Conservation (phyloP, 2,329 filamentous ascomycete genomes). For the Xylariaceae sp. region DNA sequence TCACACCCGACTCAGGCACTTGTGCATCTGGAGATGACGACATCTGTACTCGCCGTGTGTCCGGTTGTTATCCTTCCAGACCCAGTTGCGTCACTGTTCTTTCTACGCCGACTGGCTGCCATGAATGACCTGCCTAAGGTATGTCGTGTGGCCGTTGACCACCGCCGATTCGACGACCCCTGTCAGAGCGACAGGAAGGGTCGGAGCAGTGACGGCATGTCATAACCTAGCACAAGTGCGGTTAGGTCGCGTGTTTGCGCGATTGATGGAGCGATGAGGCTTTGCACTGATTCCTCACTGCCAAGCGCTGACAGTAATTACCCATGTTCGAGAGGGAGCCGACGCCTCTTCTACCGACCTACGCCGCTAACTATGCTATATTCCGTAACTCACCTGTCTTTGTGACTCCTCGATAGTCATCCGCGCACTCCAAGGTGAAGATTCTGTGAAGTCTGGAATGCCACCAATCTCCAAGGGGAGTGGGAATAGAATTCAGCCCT, state of each 20-base stretch:
- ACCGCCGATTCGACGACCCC: background rate
- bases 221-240: background rate
- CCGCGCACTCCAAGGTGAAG: background rate
- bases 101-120: background rate
- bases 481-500: slow-evolving; percentile 20
- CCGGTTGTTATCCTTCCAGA: background rate
- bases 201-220: slow-evolving; percentile 2
- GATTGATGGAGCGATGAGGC: slow-evolving; percentile 11
- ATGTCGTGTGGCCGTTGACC: background rate
- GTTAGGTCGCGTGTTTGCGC: slow-evolving; percentile 4
- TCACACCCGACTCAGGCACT: too few species aligned
- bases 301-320: slow-evolving; percentile 18
- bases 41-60: slow-evolving; percentile 4
- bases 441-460: background rate
- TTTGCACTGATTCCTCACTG: slow-evolving; percentile 14
- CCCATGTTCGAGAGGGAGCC: slow-evolving; percentile 19
- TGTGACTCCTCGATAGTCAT: background rate
- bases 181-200: background rate
- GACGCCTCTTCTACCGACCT: background rate
- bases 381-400: too few species aligned
- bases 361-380: too few species aligned
- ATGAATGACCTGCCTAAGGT: background rate
- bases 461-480: background rate
- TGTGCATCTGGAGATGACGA: slow-evolving; percentile 1
- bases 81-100: background rate